Evolutionary conservation across 2,329 filamentous ascomycete species (phyloP).

Genomic region (Talaromyces sp.): DNA sequence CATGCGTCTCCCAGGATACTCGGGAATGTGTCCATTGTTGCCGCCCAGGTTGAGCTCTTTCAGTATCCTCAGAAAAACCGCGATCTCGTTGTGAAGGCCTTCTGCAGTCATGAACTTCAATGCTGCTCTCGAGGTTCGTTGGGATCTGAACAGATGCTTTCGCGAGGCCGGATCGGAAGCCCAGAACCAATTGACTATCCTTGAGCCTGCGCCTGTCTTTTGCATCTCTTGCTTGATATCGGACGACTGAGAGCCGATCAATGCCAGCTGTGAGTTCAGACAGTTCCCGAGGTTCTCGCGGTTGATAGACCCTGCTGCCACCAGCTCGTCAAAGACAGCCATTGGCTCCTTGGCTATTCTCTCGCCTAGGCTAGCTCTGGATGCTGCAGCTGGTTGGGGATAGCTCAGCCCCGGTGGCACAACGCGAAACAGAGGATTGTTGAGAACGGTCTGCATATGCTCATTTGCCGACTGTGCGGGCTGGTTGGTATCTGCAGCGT

Average conservation of each 20-base stretch:
- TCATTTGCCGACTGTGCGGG: conserved; percentile 31
- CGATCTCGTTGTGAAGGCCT: conserved; percentile 27
- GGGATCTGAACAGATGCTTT: conserved; percentile 27
- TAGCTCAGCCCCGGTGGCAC: conserved; percentile 22
- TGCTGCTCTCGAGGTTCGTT: conserved; percentile 19
- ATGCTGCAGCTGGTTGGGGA: conserved; percentile 13
- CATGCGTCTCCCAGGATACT: conserved; percentile 16
- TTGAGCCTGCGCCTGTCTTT: conserved; percentile 28
- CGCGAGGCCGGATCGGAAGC: conserved; percentile 30
- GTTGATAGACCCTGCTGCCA: conserved; percentile 33
- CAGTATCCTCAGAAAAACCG: conserved; percentile 33
- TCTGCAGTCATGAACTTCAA: conserved; percentile 39
- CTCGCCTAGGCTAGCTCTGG: conserved; percentile 15
- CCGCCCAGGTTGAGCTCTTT: conserved; percentile 23
- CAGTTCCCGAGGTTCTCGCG: conserved; percentile 21
- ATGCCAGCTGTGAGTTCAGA: conserved; percentile 29
- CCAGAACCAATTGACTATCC: conserved; percentile 37
- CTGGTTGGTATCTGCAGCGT: conserved; percentile 32
- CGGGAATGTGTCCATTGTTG: conserved; percentile 19
- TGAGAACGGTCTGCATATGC: conserved; percentile 35
- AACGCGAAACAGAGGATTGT: conserved; percentile 40
- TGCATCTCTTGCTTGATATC: conserved; percentile 26
- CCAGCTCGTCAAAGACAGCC: conserved; percentile 32
- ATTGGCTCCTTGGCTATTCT: conserved; percentile 29
- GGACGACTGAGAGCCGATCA: conserved; percentile 21